Conservation (phyloP, 106 monocot genomes). For the Acanthochlamys bracteata region DNA sequence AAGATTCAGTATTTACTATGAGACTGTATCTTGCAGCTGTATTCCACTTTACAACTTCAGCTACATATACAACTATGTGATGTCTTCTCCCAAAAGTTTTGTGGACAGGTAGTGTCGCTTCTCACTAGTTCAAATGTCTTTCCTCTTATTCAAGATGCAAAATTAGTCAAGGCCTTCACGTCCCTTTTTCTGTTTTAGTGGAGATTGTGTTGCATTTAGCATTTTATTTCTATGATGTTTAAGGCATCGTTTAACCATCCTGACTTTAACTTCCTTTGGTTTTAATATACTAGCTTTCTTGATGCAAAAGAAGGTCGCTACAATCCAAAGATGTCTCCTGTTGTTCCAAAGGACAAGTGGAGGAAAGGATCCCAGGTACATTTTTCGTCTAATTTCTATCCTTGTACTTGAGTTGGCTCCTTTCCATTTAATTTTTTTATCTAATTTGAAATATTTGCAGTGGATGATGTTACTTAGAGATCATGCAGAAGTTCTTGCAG, state of each 20-base stretch:
- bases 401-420: neutral
- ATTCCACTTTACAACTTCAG: constrained; percentile 94
- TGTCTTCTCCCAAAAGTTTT: constrained; percentile 88
- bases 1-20: neutral
- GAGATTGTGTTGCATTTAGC: no score
- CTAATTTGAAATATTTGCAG: constrained; percentile 35
- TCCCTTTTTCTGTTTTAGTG: neutral
- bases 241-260: neutral
- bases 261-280: neutral
- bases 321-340: constrained; percentile 77
- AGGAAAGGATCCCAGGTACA: constrained; percentile 98
- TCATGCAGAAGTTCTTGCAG: constrained; percentile 57
- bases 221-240: neutral
- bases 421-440: neutral
- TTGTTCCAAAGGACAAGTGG: constrained; percentile 73
- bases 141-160: neutral
- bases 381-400: neutral
- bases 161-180: neutral
- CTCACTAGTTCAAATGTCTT: neutral
- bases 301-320: constrained; percentile 70
- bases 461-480: constrained; percentile 77
- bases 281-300: constrained; percentile 42
- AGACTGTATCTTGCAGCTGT: constrained; percentile 53
- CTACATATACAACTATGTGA: constrained; percentile 74
- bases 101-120: constrained; percentile 59